Percentiles rank a stretch among this genome's conserved stretches.
These are phyloP conservation scores for Leccinum insigne DNA, from an alignment of 1,284 basidiomycete species.

Conservation along the genomic window DNA sequence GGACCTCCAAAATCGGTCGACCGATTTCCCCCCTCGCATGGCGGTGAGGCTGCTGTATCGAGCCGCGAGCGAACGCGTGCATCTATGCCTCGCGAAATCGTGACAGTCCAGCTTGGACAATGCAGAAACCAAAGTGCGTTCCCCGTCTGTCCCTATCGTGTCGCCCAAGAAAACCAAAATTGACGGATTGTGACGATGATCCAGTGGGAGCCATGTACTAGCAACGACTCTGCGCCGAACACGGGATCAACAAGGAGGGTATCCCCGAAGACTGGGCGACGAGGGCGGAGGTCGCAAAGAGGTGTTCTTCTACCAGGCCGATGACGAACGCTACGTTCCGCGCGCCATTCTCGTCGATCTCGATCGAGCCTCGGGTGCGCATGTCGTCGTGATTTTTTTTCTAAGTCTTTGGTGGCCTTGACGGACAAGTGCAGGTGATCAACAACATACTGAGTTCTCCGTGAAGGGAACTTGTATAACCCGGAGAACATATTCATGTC, in stretches of 20 bases:
- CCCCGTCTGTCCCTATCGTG: slow-evolving; percentile 18
- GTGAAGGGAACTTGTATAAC: slow-evolving; percentile 86
- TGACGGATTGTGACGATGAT: too few relatives aligned
- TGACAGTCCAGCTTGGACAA: slow-evolving; percentile 91
- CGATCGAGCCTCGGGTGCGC: slow-evolving; percentile 89
- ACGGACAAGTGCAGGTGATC: slow-evolving; percentile 70
- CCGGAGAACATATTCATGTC: slow-evolving; percentile 98
- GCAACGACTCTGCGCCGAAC: slow-evolving; percentile 95
- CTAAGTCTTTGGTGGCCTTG: background rate
- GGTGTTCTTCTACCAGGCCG: slow-evolving; percentile 99
- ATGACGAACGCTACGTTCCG: slow-evolving; percentile 99
- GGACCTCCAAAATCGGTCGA: too few relatives aligned
- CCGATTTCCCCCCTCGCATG: too few relatives aligned
- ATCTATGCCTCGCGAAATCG: slow-evolving; percentile 83
- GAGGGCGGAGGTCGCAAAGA: slow-evolving; percentile 97
- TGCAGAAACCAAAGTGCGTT: slow-evolving; percentile 93
- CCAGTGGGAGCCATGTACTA: slow-evolving; percentile 88
- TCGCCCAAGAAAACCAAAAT: background rate
- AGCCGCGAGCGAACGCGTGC: slow-evolving; percentile 2
- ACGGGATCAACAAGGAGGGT: slow-evolving; percentile 93
- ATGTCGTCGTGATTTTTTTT: background rate
- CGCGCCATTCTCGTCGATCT: slow-evolving; percentile 93
- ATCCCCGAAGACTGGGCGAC: slow-evolving; percentile 93
- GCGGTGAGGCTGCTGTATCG: too few relatives aligned
- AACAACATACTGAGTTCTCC: slow-evolving; percentile 93